Evolutionary conservation across 2,329 filamentous ascomycete species (phyloP).

Genomic region (Penicillium hordei): DNA sequence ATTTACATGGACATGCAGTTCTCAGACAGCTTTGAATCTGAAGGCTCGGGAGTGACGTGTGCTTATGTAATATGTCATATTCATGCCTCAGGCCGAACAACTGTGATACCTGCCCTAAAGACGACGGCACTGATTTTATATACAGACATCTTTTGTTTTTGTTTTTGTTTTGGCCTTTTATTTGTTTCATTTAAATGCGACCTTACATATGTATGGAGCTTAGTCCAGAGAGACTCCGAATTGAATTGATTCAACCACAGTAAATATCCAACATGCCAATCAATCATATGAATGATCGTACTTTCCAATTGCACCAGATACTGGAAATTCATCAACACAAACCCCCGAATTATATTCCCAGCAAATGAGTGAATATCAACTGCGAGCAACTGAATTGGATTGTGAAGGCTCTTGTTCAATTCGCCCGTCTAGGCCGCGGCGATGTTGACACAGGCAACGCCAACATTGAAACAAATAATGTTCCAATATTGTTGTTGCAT

Average conservation of each 20-base stretch:
- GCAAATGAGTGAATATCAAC: neutral
- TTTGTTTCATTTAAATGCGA: neutral
- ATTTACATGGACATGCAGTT: neutral
- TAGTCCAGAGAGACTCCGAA: too few species aligned
- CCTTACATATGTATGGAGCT: too few species aligned
- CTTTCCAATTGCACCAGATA: neutral
- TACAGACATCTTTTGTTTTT: neutral
- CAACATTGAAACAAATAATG: neutral
- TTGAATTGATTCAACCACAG: too few species aligned
- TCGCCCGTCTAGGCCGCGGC: too few species aligned
- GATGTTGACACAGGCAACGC: neutral
- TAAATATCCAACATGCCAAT: neutral
- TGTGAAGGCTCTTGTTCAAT: too few species aligned
- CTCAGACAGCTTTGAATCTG: neutral
- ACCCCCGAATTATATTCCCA: too few species aligned
- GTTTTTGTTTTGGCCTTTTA: neutral
- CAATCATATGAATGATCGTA: neutral
- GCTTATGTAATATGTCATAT: neutral
- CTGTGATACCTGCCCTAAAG: neutral
- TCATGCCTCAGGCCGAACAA: neutral
- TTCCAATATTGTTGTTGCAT: too few species aligned
- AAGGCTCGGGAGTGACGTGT: conserved; percentile 1
- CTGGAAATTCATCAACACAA: too few species aligned
- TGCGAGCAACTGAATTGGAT: neutral
- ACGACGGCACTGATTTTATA: neutral